Conservation (phyloP, 1,284 basidiomycete genomes). For the Ceratobasidium sp. region DNA sequence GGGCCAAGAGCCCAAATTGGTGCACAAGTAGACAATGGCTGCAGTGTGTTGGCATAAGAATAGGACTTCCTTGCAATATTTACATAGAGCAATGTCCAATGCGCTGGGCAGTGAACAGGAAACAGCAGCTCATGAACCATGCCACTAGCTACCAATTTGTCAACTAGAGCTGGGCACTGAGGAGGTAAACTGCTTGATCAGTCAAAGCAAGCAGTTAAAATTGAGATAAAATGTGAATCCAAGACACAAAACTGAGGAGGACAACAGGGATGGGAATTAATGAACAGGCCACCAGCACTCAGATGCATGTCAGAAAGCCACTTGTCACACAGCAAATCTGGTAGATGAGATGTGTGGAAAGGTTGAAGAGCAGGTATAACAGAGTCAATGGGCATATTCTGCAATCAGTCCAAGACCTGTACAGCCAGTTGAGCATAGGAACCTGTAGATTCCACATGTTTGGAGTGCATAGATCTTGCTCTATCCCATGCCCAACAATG, state of each 20-base stretch:
- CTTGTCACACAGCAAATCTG: neutral
- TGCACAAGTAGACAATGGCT: neutral
- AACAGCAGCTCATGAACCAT: slow-evolving; percentile 5
- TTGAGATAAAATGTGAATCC: slow-evolving; percentile 4
- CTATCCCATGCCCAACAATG: slow-evolving; percentile 5
- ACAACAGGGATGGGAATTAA: neutral
- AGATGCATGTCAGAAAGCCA: slow-evolving; percentile 19
- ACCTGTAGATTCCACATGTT: neutral
- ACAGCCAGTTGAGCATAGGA: neutral
- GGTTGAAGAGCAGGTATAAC: neutral
- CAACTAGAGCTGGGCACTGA: neutral
- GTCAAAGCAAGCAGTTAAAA: neutral
- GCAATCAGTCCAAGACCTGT: neutral
- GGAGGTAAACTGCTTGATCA: neutral
- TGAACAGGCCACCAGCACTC: neutral
- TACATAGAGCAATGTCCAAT: slow-evolving; percentile 8
- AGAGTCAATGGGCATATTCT: slow-evolving; percentile 2
- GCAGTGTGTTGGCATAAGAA: neutral
- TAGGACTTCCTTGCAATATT: neutral
- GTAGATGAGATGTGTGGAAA: neutral
- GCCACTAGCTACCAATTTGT: neutral
- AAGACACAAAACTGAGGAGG: neutral
- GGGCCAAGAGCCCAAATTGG: neutral
- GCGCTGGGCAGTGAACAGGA: neutral
- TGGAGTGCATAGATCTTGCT: neutral